These are phyloP conservation scores for Diaporthe vexans DNA, from an alignment of 2,329 filamentous ascomycete species.

Conservation along the genomic window DNA sequence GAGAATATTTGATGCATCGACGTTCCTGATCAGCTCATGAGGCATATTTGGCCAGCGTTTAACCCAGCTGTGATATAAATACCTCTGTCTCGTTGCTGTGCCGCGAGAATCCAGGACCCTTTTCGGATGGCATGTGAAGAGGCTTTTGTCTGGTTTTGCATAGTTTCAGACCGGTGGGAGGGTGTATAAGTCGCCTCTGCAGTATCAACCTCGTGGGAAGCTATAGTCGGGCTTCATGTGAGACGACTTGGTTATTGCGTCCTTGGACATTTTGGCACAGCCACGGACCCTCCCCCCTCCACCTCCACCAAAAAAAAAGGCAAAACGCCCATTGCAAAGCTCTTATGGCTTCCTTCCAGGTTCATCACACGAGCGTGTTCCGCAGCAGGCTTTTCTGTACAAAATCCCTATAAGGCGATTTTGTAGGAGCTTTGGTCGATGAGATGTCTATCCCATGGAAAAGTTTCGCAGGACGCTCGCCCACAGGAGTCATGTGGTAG, in stretches of 20 bases:
- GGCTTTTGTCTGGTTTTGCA: background rate
- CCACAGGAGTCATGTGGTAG: too few relatives aligned
- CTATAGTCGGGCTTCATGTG: background rate
- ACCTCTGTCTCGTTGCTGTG: background rate
- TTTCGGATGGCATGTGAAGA: slow-evolving; percentile 2
- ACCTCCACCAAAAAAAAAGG: too few relatives aligned
- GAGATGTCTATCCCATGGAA: too few relatives aligned
- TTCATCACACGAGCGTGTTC: too few relatives aligned
- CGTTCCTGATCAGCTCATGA: background rate
- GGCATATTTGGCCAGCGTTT: background rate
- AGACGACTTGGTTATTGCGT: background rate
- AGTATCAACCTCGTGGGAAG: background rate
- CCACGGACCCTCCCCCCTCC: too few relatives aligned
- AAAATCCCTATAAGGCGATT: too few relatives aligned
- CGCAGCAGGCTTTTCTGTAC: too few relatives aligned
- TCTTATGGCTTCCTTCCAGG: too few relatives aligned
- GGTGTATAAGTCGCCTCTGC: background rate
- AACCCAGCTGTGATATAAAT: background rate
- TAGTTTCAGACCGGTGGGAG: background rate
- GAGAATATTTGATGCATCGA: background rate
- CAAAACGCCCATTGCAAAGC: too few relatives aligned
- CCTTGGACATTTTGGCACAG: background rate
- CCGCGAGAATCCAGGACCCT: background rate
- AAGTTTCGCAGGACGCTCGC: too few relatives aligned
- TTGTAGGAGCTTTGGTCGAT: too few relatives aligned